Evolutionary conservation across 768 basidiomycete genomes (phyloP).

Genomic region (Leccinum disarticulatum): DNA sequence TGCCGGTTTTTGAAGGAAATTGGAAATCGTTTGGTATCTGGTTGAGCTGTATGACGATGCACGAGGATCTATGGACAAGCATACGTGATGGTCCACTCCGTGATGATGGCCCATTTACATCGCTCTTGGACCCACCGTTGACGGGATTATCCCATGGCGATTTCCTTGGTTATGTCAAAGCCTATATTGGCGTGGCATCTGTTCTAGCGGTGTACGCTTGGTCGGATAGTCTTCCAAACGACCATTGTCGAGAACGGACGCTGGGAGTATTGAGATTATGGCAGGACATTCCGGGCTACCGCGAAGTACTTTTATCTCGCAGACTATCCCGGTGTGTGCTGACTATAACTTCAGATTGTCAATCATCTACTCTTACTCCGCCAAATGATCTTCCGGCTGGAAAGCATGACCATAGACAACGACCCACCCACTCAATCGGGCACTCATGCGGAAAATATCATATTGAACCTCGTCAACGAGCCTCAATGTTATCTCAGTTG

Average conservation of each 20-base stretch:
- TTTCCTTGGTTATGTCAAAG: conserved; percentile 64
- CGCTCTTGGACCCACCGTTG: conserved; percentile 36
- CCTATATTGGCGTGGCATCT: conserved; percentile 63
- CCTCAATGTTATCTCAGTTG: conserved; percentile 59
- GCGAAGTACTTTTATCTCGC: conserved; percentile 50
- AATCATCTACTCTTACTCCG: conserved; percentile 71
- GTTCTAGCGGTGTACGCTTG: conserved; percentile 75
- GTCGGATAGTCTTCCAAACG: conserved; percentile 73
- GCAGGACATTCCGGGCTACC: conserved; percentile 59
- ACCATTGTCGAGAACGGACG: conserved; percentile 60
- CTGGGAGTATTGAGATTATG: conserved; percentile 51
- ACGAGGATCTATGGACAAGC: conserved; percentile 45
- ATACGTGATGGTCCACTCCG: conserved; percentile 17
- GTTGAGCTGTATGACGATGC: conserved; percentile 67
- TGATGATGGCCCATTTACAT: conserved; percentile 35
- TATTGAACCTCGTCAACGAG: conserved; percentile 58
- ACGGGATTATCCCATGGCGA: conserved; percentile 46
- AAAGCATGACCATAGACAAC: conserved; percentile 68
- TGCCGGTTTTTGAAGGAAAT: conserved; percentile 58
- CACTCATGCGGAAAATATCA: conserved; percentile 67
- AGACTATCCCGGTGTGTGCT: conserved; percentile 17
- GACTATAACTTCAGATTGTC: conserved; percentile 47
- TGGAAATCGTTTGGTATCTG: conserved; percentile 68
- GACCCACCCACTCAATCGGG: conserved; percentile 61
- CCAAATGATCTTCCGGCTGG: conserved; percentile 69